These are phyloP conservation scores for Aurinia saxatilis DNA, from an alignment of 345 rosid species.

Conservation along the genomic window DNA sequence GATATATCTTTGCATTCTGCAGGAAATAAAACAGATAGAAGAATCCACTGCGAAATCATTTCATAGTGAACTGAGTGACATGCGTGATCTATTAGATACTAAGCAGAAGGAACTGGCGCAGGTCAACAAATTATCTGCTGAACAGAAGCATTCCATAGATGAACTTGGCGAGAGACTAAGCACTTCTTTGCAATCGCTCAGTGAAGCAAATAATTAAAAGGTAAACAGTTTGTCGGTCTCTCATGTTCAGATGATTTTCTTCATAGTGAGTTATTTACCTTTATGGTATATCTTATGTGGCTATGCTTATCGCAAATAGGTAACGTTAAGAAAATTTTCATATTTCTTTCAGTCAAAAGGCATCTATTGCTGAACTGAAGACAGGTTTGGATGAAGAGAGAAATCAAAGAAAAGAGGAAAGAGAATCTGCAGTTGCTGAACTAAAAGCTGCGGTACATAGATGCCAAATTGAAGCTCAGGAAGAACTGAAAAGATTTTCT, in stretches of 20 bases:
- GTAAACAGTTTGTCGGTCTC: slow-evolving; percentile 35
- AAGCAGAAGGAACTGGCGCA: slow-evolving; percentile 60
- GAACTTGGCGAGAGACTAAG: slow-evolving; percentile 62
- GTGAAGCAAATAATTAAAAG: slow-evolving; percentile 79
- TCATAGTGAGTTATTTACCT: no score
- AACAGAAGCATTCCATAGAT: slow-evolving; percentile 69
- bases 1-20: slow-evolving; percentile 25
- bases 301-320: no score
- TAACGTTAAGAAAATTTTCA: not conserved
- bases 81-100: slow-evolving; percentile 40
- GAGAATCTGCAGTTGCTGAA: slow-evolving; percentile 60
- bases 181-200: slow-evolving; percentile 76
- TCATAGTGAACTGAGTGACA: slow-evolving; percentile 43
- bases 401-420: no score
- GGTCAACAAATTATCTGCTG: slow-evolving; percentile 51
- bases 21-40: slow-evolving; percentile 67
- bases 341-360: slow-evolving; percentile 63
- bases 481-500: slow-evolving; percentile 58
- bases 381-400: no score
- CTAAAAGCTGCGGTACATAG: slow-evolving; percentile 68
- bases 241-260: no score
- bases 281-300: no score
- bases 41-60: slow-evolving; percentile 51
- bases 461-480: slow-evolving; percentile 71
- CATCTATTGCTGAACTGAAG: no score